Conservation (phyloP, 2,329 filamentous ascomycete species). For the Alternaria solani region DNA sequence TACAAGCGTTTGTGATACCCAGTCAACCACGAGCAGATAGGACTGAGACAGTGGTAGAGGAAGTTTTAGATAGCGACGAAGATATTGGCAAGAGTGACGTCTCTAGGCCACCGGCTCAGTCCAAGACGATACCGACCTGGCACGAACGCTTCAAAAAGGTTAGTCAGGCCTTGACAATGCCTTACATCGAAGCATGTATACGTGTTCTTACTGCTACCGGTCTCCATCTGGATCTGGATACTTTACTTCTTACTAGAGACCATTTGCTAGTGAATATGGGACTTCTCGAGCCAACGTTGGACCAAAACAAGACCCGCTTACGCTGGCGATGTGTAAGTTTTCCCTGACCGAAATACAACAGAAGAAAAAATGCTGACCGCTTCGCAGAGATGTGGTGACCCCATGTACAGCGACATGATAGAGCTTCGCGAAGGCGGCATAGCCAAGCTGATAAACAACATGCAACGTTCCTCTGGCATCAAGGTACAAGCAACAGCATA, state of each 20-base stretch:
- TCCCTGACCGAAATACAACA: not conserved
- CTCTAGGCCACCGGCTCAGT: not conserved
- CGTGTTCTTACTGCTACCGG: not conserved
- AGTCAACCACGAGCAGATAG: not conserved
- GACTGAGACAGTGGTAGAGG: too few relatives aligned
- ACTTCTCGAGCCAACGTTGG: slow-evolving; percentile 13
- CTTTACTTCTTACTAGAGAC: not conserved
- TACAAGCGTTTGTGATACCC: slow-evolving; percentile 17
- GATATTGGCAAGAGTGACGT: not conserved
- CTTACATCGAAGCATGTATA: not conserved
- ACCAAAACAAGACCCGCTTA: slow-evolving; percentile 12
- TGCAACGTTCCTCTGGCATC: slow-evolving; percentile 15
- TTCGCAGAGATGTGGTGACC: slow-evolving; percentile 22
- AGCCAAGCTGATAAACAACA: slow-evolving; percentile 9
- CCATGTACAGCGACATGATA: slow-evolving; percentile 22
- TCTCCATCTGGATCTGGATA: not conserved
- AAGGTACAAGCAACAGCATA: slow-evolving; percentile 7
- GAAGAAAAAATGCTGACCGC: not conserved
- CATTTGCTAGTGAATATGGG: slow-evolving; percentile 5
- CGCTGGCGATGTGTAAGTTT: slow-evolving; percentile 34
- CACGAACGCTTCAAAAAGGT: not conserved
- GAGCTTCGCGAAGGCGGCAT: slow-evolving; percentile 23
- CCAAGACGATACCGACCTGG: not conserved
- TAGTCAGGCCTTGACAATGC: not conserved
- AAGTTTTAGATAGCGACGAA: not conserved